These are phyloP conservation scores for Suillus variegatus DNA, from an alignment of 768 basidiomycete genomes.

Conservation along the genomic window DNA sequence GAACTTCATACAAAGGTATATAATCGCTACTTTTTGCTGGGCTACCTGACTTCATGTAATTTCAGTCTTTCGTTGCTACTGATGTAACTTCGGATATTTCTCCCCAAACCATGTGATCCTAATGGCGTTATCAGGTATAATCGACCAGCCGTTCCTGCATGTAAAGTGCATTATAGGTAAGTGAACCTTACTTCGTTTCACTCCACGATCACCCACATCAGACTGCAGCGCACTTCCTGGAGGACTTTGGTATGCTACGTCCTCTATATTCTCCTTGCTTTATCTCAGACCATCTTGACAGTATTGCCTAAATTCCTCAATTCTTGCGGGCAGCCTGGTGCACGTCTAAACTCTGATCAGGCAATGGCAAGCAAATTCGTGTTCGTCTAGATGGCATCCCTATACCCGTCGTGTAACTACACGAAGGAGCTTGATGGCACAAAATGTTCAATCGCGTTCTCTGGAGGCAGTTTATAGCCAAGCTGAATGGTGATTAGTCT, in stretches of 20 bases:
- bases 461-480: conserved; percentile 40
- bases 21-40: too few species aligned
- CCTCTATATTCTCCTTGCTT: not conserved
- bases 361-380: conserved; percentile 28
- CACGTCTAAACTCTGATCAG: conserved; percentile 32
- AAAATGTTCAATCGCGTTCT: conserved; percentile 34
- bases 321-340: conserved; percentile 36
- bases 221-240: conserved; percentile 42
- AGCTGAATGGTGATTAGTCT: conserved; percentile 48
- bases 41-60: too few species aligned
- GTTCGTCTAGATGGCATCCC: conserved; percentile 36
- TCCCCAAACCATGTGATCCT: too few species aligned
- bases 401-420: conserved; percentile 45
- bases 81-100: too few species aligned
- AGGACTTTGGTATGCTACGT: conserved; percentile 36
- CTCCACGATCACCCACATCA: not conserved
- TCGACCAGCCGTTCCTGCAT: too few species aligned
- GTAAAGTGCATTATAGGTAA: not conserved
- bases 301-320: conserved; percentile 32
- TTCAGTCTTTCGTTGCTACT: too few species aligned
- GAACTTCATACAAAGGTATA: too few species aligned
- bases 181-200: not conserved
- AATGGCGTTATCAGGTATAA: too few species aligned
- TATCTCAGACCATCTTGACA: conserved; percentile 10
- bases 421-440: conserved; percentile 38